Conservation (phyloP, 164 flowering plant genomes). For the Euptelea pleiosperma region DNA sequence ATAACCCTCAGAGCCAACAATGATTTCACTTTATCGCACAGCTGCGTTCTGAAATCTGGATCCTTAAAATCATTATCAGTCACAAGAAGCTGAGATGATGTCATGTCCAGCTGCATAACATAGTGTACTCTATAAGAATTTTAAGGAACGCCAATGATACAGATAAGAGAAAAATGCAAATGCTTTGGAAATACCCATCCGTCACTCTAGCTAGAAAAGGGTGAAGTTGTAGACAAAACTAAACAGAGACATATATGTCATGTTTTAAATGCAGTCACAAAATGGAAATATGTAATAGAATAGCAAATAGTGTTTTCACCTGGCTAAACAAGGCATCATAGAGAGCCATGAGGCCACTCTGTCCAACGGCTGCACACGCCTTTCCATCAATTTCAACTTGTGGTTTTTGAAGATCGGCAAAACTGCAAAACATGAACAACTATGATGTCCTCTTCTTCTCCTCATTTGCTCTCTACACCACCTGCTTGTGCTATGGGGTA, state of each 20-base stretch:
- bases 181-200: too few relatives aligned
- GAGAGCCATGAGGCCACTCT: conserved; percentile 88
- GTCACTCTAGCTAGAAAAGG: too few relatives aligned
- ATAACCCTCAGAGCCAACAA: conserved; percentile 63
- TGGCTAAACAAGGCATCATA: conserved; percentile 89
- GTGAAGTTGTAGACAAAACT: too few relatives aligned
- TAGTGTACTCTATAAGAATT: neutral
- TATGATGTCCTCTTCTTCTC: neutral
- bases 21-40: conserved; percentile 64
- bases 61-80: conserved; percentile 89
- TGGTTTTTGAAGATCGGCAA: conserved; percentile 96
- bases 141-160: neutral
- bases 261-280: too few relatives aligned
- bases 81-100: conserved; percentile 89
- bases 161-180: neutral
- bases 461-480: neutral
- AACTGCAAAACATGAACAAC: conserved; percentile 45
- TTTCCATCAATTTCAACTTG: conserved; percentile 94
- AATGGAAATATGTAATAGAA: conserved; percentile 1
- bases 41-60: conserved; percentile 70
- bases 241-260: too few relatives aligned
- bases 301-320: conserved; percentile 31
- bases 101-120: conserved; percentile 76
- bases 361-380: conserved; percentile 99
- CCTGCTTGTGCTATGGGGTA: too few relatives aligned